Conservation (phyloP, 2,329 filamentous ascomycete genomes). For the Paramyrothecium roridum region DNA sequence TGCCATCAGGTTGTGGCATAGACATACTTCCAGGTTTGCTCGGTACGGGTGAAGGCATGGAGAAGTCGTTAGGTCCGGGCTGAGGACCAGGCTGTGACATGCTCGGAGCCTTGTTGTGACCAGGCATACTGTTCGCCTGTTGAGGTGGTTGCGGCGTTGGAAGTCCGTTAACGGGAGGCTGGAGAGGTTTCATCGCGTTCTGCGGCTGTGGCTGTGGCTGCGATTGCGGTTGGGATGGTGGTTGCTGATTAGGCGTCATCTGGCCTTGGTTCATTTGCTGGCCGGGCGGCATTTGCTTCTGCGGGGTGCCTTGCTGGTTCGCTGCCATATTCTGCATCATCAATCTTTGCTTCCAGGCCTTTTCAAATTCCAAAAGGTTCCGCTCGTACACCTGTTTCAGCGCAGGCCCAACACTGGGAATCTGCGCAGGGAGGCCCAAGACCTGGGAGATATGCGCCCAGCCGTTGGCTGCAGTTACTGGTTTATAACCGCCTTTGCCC, state of each 20-base stretch:
- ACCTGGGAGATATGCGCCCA: conserved; percentile 72
- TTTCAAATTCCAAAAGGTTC: conserved; percentile 76
- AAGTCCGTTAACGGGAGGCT: conserved; percentile 33
- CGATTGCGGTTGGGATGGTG: conserved; percentile 19
- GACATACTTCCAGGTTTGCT: conserved; percentile 38
- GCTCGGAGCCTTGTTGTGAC: not conserved
- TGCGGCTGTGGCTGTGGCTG: conserved; percentile 19
- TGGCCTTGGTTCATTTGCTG: conserved; percentile 29
- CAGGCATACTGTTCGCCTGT: conserved; percentile 1
- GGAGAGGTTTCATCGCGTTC: conserved; percentile 38
- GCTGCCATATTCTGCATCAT: conserved; percentile 44
- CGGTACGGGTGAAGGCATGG: conserved; percentile 43
- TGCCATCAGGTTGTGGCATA: conserved; percentile 30
- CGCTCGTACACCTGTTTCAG: conserved; percentile 72
- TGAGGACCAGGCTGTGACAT: not conserved
- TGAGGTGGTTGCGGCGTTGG: conserved; percentile 24
- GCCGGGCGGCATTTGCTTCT: conserved; percentile 30
- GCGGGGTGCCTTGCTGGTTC: conserved; percentile 30
- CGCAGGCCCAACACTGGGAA: conserved; percentile 65
- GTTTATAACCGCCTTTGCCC: conserved; percentile 75
- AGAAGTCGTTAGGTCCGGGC: conserved; percentile 32
- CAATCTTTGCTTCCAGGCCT: conserved; percentile 55
- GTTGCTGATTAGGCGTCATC: conserved; percentile 30
- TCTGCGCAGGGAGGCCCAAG: conserved; percentile 61
- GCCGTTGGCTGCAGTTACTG: conserved; percentile 63